Evolutionary conservation across 148 eudicot species (phyloP), one percentile per base, ranked within the genome.

Genomic region (Gaultheria prostrata): DNA sequence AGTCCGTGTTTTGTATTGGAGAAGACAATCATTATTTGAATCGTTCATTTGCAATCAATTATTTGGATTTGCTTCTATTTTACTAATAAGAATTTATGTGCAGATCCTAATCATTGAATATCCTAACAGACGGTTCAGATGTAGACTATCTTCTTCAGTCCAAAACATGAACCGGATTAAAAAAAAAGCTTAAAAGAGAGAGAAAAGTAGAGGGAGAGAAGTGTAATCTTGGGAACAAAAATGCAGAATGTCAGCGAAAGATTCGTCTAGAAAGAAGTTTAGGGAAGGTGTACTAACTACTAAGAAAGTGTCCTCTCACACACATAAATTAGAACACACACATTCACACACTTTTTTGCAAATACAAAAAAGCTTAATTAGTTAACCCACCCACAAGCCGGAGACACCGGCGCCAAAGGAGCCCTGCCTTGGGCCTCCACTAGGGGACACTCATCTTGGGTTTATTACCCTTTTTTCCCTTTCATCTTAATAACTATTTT

Each of bases 321-420:
- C 49, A 81, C 63, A 69, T 56, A 2, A 63, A 63, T 21, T 59
- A 13, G 8, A 73, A 77, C 33, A 28, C 13, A 20, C 8, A 54
- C 17, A 33, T 35, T 14, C 14, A 33, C 45, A 28, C 82, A 79
- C 81, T 28, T 78, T 82, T 84, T 39, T 76, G 39, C 56, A 81
- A 77, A 70, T 8, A 0, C 65, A 81, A 21, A 76, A 76, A 79
- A 92, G 89, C 35, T 80, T 39, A 82, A 77, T 57, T 32, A 1
- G 75, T 69, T 88, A 87, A 85, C 14, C 77, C 77, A 43, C 77
- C 15, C 32, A 30, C 70, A 24, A 83, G 89, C 92, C 92, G 93
- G 94, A 71, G 94, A 92, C 97, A 93, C 87, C 97, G 97, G 97
- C 92, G 93, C 83, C 76, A 87, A 90, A 89, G 87, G 24, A 76